Evolutionary conservation across 2,329 filamentous ascomycete genomes (phyloP).

Genomic region (Corynespora cassiicola): DNA sequence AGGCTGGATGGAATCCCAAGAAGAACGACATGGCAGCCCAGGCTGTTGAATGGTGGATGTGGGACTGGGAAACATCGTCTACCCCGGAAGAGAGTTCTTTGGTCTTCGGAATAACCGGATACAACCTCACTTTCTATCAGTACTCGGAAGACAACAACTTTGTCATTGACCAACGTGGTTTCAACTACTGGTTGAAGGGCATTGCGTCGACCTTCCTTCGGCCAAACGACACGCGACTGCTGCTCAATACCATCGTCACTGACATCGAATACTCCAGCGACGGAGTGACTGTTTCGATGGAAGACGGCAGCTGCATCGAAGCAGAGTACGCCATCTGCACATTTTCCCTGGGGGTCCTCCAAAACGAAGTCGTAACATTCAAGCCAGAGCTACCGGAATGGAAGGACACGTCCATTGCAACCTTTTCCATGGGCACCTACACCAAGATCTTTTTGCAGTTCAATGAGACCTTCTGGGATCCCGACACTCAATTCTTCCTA

Average conservation of each 20-base stretch:
- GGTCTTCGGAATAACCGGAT: slow-evolving; percentile 61
- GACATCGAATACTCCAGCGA: slow-evolving; percentile 60
- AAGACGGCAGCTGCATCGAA: slow-evolving; percentile 62
- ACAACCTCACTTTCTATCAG: slow-evolving; percentile 69
- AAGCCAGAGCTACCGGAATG: slow-evolving; percentile 65
- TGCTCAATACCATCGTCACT: slow-evolving; percentile 65
- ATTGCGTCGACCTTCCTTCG: slow-evolving; percentile 65
- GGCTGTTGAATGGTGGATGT: slow-evolving; percentile 68
- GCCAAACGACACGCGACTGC: slow-evolving; percentile 62
- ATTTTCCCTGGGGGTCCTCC: slow-evolving; percentile 72
- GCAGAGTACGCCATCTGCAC: slow-evolving; percentile 71
- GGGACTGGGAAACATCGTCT: slow-evolving; percentile 65
- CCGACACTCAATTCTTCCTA: slow-evolving; percentile 60
- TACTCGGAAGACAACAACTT: slow-evolving; percentile 69
- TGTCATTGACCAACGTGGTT: slow-evolving; percentile 67
- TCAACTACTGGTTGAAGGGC: slow-evolving; percentile 62
- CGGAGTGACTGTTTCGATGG: slow-evolving; percentile 61
- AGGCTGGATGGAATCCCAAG: slow-evolving; percentile 69
- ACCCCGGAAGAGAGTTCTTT: slow-evolving; percentile 64
- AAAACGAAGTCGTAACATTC: slow-evolving; percentile 66
- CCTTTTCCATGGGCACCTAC: slow-evolving; percentile 74
- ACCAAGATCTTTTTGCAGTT: slow-evolving; percentile 78
- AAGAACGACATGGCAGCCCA: slow-evolving; percentile 62
- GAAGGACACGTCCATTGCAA: slow-evolving; percentile 69
- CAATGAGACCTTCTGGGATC: slow-evolving; percentile 70